A percentile compares a stretch with the other conserved stretches of the same genome.
These are phyloP conservation scores for sunflower (Helianthus annuus) DNA, from an alignment of 129 eudicot genomes.

Conservation along the genomic window DNA sequence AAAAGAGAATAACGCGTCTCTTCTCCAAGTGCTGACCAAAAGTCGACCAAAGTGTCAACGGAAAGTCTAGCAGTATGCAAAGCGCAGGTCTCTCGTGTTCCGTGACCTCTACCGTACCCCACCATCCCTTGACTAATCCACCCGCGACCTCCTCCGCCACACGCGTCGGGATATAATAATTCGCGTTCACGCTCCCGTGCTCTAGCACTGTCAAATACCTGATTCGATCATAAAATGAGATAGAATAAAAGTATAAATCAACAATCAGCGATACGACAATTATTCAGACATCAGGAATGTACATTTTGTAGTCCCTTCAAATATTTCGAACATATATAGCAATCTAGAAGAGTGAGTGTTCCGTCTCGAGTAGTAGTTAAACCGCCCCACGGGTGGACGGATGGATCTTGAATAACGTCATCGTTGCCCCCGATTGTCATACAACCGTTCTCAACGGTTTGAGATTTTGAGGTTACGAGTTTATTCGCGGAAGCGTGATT, in stretches of 20 bases:
- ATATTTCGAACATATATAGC: slow-evolving; percentile 78
- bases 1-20: slow-evolving; percentile 88
- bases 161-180: slow-evolving; percentile 95
- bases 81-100: slow-evolving; percentile 95
- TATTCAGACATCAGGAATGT: slow-evolving; percentile 20
- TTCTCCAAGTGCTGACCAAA: slow-evolving; percentile 98
- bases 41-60: slow-evolving; percentile 94
- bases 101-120: slow-evolving; percentile 95
- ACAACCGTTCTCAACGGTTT: slow-evolving; percentile 39
- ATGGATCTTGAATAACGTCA: slow-evolving; percentile 69
- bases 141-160: slow-evolving; percentile 98
- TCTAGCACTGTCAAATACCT: slow-evolving; percentile 97
- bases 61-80: slow-evolving; percentile 97
- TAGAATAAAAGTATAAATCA: not conserved
- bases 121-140: slow-evolving; percentile 97
- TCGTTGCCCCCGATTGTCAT: slow-evolving; percentile 41
- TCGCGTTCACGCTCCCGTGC: slow-evolving; percentile 96
- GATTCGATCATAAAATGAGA: slow-evolving; percentile 30
- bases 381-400: slow-evolving; percentile 96
- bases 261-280: slow-evolving; percentile 11
- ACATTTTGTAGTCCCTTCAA: slow-evolving; percentile 95
- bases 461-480: slow-evolving; percentile 38
- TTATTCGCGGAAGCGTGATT: slow-evolving; percentile 42
- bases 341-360: slow-evolving; percentile 85
- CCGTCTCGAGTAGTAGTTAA: slow-evolving; percentile 78